A percentile compares a stretch with the other conserved stretches of the same genome.
These are phyloP conservation scores for Bruguiera gymnorhiza DNA, from an alignment of 345 rosid genomes.

Conservation along the genomic window DNA sequence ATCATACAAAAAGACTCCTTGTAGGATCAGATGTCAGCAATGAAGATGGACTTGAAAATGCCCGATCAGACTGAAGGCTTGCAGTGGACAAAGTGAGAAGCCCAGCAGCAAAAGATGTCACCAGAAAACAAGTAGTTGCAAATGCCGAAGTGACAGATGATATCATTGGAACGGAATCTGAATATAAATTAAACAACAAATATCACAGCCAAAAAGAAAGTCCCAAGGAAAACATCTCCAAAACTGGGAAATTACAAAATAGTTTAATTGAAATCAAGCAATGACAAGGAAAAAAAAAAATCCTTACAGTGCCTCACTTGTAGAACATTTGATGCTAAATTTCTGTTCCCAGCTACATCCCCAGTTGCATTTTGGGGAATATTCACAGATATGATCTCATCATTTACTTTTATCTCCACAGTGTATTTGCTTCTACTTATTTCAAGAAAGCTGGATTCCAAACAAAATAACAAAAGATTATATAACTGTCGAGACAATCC, in stretches of 20 bases:
- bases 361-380: constrained; percentile 75
- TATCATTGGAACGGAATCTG: constrained; percentile 69
- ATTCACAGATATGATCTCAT: constrained; percentile 41
- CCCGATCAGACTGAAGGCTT: constrained; percentile 66
- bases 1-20: constrained; percentile 74
- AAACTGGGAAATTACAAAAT: not conserved
- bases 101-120: constrained; percentile 57
- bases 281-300: not conserved
- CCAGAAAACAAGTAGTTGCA: constrained; percentile 50
- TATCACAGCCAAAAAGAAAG: constrained; percentile 12
- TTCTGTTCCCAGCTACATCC: constrained; percentile 87
- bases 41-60: constrained; percentile 57
- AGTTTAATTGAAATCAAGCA: not conserved
- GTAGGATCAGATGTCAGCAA: constrained; percentile 60
- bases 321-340: constrained; percentile 65
- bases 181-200: constrained; percentile 13
- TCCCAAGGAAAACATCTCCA: not conserved
- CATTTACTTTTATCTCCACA: constrained; percentile 58
- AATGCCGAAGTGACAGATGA: constrained; percentile 46
- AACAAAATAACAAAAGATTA: constrained; percentile 12
- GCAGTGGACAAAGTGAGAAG: constrained; percentile 78
- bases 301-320: constrained; percentile 77
- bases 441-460: constrained; percentile 62
- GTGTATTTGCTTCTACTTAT: constrained; percentile 55
- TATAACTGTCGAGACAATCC: not conserved